Evolutionary conservation across 805 yeast genomes (phyloP).

Genomic region (Candida ficus): DNA sequence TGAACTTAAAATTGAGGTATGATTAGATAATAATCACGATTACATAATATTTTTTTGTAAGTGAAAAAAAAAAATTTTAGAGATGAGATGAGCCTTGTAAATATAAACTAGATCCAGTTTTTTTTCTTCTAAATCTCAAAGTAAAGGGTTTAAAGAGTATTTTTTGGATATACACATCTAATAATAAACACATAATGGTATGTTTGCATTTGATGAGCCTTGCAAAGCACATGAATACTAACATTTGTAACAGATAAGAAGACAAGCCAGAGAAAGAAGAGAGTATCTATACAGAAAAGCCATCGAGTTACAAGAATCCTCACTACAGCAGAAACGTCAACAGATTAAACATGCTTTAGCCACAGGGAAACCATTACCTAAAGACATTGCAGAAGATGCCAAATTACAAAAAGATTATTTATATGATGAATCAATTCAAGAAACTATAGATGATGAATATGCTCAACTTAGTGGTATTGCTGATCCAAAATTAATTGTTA

Average conservation of each 20-base stretch:
- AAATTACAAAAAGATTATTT: slow-evolving; percentile 75
- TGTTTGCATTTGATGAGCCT: not conserved
- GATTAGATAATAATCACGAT: too few relatives aligned
- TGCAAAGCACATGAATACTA: not conserved
- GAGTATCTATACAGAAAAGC: slow-evolving; percentile 90
- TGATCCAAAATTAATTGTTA: slow-evolving; percentile 88
- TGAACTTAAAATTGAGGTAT: too few relatives aligned
- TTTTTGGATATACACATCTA: too few relatives aligned
- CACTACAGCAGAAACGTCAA: slow-evolving; percentile 79
- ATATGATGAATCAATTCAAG: slow-evolving; percentile 73
- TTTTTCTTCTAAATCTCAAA: too few relatives aligned
- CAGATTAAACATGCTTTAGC: slow-evolving; percentile 85
- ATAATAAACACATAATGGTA: not conserved
- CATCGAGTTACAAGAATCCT: slow-evolving; percentile 83
- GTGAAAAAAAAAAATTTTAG: not conserved
- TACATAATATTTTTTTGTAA: not conserved
- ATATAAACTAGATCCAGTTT: too few relatives aligned
- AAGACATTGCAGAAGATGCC: slow-evolving; percentile 85
- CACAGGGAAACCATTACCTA: slow-evolving; percentile 83
- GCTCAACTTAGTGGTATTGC: slow-evolving; percentile 77
- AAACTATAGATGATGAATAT: slow-evolving; percentile 86
- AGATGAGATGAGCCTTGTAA: not conserved
- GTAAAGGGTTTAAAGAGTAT: too few relatives aligned
- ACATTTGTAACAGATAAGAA: slow-evolving; percentile 36
- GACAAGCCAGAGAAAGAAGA: slow-evolving; percentile 94